Base-by-base conservation (phyloP, 2,329 filamentous ascomycete species). In the Diaporthe caulivora region DNA sequence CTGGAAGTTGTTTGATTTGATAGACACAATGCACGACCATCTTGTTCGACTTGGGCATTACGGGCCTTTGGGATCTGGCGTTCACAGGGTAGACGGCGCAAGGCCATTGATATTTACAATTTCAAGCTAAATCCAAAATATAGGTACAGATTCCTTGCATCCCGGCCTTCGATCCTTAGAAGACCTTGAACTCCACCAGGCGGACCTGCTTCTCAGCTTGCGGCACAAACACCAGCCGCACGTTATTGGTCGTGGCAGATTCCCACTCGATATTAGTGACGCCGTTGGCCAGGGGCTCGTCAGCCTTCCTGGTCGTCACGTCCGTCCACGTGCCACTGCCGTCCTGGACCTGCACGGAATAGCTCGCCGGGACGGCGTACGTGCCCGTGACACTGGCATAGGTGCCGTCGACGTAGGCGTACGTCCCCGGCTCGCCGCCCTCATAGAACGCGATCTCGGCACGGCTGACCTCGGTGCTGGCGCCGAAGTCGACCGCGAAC, bases 111-210 rank as follows among this genome's bases (percentile, higher is more conserved):
- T 37, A 40, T 54, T 60, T 67, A n/a, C 51, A 68, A 18, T 60
- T 47, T 24, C 54, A 40, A 34, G 72, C 72, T 54, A 47, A 69
- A 55, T 64, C 29, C 49, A 51, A 60, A 42, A 68, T 62, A 40
- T 55, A 42, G 64, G 44, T 42, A 67, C 31, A 68, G 11, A 24
- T 53, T 29, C 62, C 31, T 29, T 31, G 21, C 37, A 42, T 18
- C 21, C 40, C 4, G 34, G 51, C n/a, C 11, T 62, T 18, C 40
- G 5, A 21, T 37, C n/a, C 40, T 70, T 21, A 74, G 64, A 78
- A 84, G 0, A 83, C 78, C 76, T 84, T 84, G 55, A 83, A 82
- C 73, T 84, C 83, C 2, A 81, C 81, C 18, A 84, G 67, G 47
- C 83, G 77, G 6, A 81, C 82, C 71, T 78, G 81, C 70, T 76